phyloP scores from a whole-genome alignment of 2,329 filamentous ascomycete genomes.

The Colletotrichum sp. region DNA sequence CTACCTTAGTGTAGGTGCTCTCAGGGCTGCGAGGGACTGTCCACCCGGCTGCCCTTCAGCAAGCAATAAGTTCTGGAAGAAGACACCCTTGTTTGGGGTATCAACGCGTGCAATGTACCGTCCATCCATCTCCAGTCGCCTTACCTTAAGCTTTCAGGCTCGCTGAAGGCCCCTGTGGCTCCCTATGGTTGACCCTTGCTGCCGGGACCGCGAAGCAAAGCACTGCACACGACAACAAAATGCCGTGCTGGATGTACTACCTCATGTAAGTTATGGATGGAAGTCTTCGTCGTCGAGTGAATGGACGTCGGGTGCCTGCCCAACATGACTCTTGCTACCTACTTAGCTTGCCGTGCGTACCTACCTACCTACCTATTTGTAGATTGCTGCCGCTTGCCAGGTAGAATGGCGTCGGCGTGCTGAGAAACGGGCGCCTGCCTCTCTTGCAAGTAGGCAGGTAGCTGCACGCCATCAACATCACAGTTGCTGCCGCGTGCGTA shows the following conservation, averaged over 20 bases:
- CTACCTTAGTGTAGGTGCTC: background rate
- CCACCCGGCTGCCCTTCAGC: background rate
- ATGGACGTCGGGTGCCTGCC: background rate
- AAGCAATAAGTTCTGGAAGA: background rate
- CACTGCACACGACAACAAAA: background rate
- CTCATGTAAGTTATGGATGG: background rate
- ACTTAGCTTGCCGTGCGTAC: background rate
- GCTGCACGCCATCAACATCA: background rate
- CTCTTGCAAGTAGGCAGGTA: background rate
- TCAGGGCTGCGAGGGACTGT: background rate
- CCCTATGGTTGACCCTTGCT: slow-evolving; percentile 3
- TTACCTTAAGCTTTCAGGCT: slow-evolving; percentile 7
- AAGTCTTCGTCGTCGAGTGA: background rate
- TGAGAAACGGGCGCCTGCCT: background rate
- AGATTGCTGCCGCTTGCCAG: background rate
- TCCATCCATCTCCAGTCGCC: background rate
- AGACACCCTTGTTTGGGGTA: background rate
- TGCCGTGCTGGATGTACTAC: background rate
- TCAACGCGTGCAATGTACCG: background rate
- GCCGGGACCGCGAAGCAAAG: background rate
- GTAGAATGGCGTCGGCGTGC: background rate
- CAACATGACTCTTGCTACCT: background rate
- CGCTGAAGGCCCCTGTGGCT: background rate
- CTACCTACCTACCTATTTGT: background rate
- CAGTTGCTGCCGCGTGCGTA: background rate